These are phyloP conservation scores for Thelonectria blattea DNA, from an alignment of 2,329 filamentous ascomycete species.

Conservation along the genomic window DNA sequence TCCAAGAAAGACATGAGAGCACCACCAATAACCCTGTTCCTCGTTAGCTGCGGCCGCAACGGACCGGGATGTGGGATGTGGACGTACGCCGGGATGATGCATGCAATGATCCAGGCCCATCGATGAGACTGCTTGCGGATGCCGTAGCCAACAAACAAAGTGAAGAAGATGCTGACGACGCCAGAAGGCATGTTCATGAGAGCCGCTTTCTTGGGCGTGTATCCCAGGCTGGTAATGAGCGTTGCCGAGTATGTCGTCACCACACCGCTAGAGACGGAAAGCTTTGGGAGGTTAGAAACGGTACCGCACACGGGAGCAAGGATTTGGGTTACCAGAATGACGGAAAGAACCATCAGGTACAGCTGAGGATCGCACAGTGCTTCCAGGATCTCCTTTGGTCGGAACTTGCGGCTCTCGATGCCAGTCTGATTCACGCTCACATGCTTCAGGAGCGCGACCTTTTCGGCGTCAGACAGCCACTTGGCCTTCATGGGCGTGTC, in stretches of 20 bases:
- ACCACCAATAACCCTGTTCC: slow-evolving; percentile 52
- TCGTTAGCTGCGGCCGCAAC: slow-evolving; percentile 1
- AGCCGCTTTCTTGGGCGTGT: slow-evolving; percentile 51
- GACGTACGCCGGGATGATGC: slow-evolving; percentile 54
- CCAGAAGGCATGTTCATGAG: slow-evolving; percentile 63
- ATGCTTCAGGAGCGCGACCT: slow-evolving; percentile 57
- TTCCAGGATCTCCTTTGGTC: slow-evolving; percentile 58
- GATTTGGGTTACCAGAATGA: slow-evolving; percentile 50
- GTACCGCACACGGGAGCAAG: neutral
- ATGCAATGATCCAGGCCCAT: slow-evolving; percentile 57
- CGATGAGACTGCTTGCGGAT: slow-evolving; percentile 55
- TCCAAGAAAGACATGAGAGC: slow-evolving; percentile 61
- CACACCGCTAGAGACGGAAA: slow-evolving; percentile 60
- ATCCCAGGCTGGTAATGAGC: slow-evolving; percentile 56
- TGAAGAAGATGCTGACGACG: slow-evolving; percentile 58
- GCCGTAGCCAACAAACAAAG: slow-evolving; percentile 54
- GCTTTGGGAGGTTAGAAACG: slow-evolving; percentile 25
- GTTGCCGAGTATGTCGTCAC: slow-evolving; percentile 62
- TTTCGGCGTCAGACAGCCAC: slow-evolving; percentile 54
- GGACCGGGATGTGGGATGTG: neutral
- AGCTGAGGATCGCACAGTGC: slow-evolving; percentile 58
- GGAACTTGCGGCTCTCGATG: slow-evolving; percentile 60
- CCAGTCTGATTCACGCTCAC: slow-evolving; percentile 65
- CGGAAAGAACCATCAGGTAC: slow-evolving; percentile 56
- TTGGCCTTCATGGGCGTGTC: slow-evolving; percentile 55